These are phyloP conservation scores for Acrodontium crateriforme DNA, from an alignment of 2,329 filamentous ascomycete genomes.

Conservation along the genomic window DNA sequence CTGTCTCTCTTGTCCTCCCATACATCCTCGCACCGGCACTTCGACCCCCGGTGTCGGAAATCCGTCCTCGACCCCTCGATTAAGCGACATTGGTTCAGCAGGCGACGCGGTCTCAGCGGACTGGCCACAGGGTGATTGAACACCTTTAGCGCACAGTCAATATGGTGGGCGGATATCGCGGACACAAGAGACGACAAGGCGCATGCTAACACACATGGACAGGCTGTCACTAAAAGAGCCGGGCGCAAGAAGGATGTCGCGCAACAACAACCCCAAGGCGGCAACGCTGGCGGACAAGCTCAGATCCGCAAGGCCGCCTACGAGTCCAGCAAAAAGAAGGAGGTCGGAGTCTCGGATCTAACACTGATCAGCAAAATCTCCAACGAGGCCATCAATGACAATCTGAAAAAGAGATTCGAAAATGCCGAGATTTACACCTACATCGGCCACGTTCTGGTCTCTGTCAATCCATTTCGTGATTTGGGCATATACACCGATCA, in stretches of 20 bases:
- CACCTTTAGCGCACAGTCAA: too few relatives aligned
- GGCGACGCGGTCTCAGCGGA: too few relatives aligned
- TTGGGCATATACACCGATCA: constrained; percentile 91
- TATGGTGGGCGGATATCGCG: too few relatives aligned
- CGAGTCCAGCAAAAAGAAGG: constrained; percentile 96
- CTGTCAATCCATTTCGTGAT: constrained; percentile 95
- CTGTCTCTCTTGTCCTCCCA: too few relatives aligned
- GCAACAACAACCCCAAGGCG: constrained; percentile 23
- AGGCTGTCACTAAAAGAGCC: constrained; percentile 45
- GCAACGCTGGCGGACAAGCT: constrained; percentile 30
- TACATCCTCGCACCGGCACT: too few relatives aligned
- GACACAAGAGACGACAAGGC: too few relatives aligned
- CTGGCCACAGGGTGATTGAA: too few relatives aligned
- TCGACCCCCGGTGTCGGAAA: too few relatives aligned
- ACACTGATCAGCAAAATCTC: constrained; percentile 97
- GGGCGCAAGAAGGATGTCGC: constrained; percentile 42
- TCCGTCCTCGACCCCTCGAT: too few relatives aligned
- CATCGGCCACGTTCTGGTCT: constrained; percentile 98
- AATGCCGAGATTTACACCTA: constrained; percentile 98
- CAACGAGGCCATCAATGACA: constrained; percentile 98
- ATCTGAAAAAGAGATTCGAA: constrained; percentile 95
- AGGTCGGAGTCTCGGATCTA: constrained; percentile 94
- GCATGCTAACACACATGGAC: too few relatives aligned
- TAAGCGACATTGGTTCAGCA: too few relatives aligned
- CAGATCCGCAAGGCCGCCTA: constrained; percentile 93